Evolutionary conservation across 306 rosid species (phyloP).

Genomic region (Arachis stenosperma): DNA sequence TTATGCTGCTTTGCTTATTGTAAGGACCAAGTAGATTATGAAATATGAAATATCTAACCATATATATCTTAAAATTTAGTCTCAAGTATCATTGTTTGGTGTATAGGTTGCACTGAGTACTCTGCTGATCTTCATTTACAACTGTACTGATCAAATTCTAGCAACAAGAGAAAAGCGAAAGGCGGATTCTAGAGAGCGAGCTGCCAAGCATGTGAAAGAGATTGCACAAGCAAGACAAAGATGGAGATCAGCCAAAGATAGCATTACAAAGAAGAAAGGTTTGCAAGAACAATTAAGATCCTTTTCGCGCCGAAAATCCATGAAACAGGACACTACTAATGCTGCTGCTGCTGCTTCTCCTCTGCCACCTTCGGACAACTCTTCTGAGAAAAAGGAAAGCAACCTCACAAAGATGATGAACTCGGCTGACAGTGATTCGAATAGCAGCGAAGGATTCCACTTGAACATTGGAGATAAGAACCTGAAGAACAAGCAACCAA

Average conservation of each 20-base stretch:
- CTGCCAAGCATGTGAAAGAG: slow-evolving; percentile 74
- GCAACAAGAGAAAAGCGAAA: slow-evolving; percentile 71
- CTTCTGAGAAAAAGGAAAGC: slow-evolving; percentile 52
- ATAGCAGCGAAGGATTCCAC: slow-evolving; percentile 63
- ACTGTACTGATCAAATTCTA: slow-evolving; percentile 80
- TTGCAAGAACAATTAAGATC: slow-evolving; percentile 62
- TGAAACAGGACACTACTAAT: slow-evolving; percentile 26
- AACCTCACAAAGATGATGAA: slow-evolving; percentile 67
- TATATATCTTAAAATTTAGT: too few relatives aligned
- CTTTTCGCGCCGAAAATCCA: slow-evolving; percentile 71
- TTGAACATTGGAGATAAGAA: slow-evolving; percentile 72
- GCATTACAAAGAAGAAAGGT: slow-evolving; percentile 54
- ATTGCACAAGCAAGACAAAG: slow-evolving; percentile 74
- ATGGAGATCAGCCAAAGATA: slow-evolving; percentile 69
- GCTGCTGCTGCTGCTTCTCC: neutral
- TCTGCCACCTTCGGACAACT: slow-evolving; percentile 35
- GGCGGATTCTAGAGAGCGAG: slow-evolving; percentile 78
- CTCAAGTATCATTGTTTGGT: slow-evolving; percentile 33
- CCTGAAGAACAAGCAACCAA: slow-evolving; percentile 63
- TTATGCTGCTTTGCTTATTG: slow-evolving; percentile 69
- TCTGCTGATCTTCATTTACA: slow-evolving; percentile 60
- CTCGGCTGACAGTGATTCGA: slow-evolving; percentile 56
- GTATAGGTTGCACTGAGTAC: slow-evolving; percentile 62
- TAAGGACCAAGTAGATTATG: slow-evolving; percentile 49
- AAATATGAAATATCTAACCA: too few relatives aligned